Evolutionary conservation across 176 grass and related monocot genomes (phyloP), one percentile per base, ranked within the genome.

Genomic region (Ampelocalamus luodianensis): DNA sequence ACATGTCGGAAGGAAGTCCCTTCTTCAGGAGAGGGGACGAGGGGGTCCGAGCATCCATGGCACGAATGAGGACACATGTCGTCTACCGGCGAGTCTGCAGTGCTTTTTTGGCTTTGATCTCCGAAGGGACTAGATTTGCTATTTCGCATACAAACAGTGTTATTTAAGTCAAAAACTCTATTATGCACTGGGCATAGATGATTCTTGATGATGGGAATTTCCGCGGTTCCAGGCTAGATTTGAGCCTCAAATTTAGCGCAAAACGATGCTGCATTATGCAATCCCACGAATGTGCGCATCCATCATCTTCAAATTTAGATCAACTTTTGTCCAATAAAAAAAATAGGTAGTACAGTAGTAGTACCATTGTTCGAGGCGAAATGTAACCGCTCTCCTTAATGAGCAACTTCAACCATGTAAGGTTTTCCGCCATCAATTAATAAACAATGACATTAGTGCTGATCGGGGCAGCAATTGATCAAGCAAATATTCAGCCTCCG

Each of bases 181-280:
- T 51, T 5, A 17, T 51, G 15, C 49, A 16, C 4, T 51, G 14
- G 49, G 15, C 49, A 51, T 24, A 39, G 53, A 16, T 15, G 15
- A 82, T 43, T 62, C 4, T 26, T 71, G 10, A 22, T 62, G 50
- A 9, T n/a, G 68, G 3, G 10, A 23, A 14, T 61, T 48, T 51
- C 58, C 81, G 12, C 36, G 6, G 56, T 83, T 74, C 20, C 26
- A 49, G 82, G 46, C 72, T 39, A 49, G 50, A 70, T 85, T 70
- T 60, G 40, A 34, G 74, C 65, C 39, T 71, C 18, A 59, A 77
- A 61, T 23, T 55, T 74, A 44, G 34, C 59, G 32, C 15, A 59
- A 42, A 24, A 16, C 15, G 23, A 29, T 18, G 13, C 29, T 76
- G 60, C 3, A 45, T 44, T 14, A 71, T 26, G 42, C 26, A 44